Evolutionary conservation across 257 asterid genomes (phyloP).

Genomic region (Scutellaria minor): DNA sequence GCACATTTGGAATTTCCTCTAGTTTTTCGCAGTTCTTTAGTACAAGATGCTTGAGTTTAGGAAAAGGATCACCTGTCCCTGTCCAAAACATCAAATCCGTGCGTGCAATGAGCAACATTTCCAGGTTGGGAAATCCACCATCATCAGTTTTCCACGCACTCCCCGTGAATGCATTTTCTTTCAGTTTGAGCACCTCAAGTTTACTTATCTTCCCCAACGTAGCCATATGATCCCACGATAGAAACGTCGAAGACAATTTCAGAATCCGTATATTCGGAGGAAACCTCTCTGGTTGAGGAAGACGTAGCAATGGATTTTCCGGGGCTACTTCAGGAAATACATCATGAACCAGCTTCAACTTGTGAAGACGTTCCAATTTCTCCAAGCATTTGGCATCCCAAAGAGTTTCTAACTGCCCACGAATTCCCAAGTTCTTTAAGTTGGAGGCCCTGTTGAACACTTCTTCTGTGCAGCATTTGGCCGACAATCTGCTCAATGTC

Average conservation of each 20-base stretch:
- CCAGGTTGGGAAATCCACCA: conserved; percentile 26
- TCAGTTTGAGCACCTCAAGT: conserved; percentile 42
- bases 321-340: conserved; percentile 16
- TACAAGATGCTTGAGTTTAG: conserved; percentile 33
- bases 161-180: conserved; percentile 40
- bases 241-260: conserved; percentile 30
- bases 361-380: conserved; percentile 27
- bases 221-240: conserved; percentile 45
- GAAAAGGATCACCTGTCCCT: conserved; percentile 10
- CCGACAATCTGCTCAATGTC: conserved; percentile 32
- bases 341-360: conserved; percentile 33
- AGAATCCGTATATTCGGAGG: conserved; percentile 29
- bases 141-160: conserved; percentile 25
- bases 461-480: conserved; percentile 3
- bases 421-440: conserved; percentile 34
- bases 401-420: conserved; percentile 14
- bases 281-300: conserved; percentile 28
- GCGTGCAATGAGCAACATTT: conserved; percentile 31
- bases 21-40: conserved; percentile 39
- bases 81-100: conserved; percentile 33
- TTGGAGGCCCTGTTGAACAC: conserved; percentile 22
- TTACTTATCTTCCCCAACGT: conserved; percentile 28
- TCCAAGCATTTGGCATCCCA: conserved; percentile 2
- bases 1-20: conserved; percentile 33
- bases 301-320: conserved; percentile 14